Conservation (phyloP, 768 basidiomycete genomes). For the Phlebiopsis flavidoalba region DNA sequence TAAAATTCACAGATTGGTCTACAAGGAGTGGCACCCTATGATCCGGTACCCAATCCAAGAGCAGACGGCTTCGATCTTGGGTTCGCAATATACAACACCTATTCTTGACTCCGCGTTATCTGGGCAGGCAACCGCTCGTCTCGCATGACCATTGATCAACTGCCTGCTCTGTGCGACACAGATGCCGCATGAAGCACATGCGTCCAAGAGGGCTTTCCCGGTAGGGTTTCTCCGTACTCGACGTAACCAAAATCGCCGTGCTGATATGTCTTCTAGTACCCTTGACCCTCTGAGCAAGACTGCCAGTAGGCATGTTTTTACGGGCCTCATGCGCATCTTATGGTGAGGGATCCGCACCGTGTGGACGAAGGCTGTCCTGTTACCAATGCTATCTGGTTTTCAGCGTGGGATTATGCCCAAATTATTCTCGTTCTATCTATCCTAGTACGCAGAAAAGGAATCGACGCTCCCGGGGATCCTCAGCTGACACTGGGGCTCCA, state of each 20-base stretch:
- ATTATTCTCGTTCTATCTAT: conserved; percentile 13
- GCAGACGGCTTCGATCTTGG: conserved; percentile 26
- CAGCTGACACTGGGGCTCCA: no score
- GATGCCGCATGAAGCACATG: conserved; percentile 32
- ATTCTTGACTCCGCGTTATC: conserved; percentile 49
- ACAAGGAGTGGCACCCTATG: conserved; percentile 23
- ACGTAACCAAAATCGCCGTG: not conserved
- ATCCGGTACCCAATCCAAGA: conserved; percentile 22
- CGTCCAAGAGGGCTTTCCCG: conserved; percentile 25
- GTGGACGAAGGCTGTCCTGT: not conserved
- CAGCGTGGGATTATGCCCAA: conserved; percentile 15
- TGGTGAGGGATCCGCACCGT: not conserved
- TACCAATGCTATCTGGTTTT: not conserved
- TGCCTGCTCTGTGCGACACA: conserved; percentile 48
- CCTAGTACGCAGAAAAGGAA: conserved; percentile 8
- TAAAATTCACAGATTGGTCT: no score
- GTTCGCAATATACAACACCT: conserved; percentile 41
- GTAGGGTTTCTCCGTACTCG: conserved; percentile 22
- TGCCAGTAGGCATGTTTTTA: conserved; percentile 22
- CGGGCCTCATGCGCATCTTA: conserved; percentile 16
- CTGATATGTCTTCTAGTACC: conserved; percentile 16
- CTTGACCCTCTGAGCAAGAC: conserved; percentile 24
- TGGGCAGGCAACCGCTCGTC: conserved; percentile 36
- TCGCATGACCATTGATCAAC: conserved; percentile 36
- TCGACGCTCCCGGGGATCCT: no score